Evolutionary conservation across 2,329 filamentous ascomycete genomes (phyloP), one percentile per base, ranked within the genome.

Genomic region (Akanthomyces dipterigenus): DNA sequence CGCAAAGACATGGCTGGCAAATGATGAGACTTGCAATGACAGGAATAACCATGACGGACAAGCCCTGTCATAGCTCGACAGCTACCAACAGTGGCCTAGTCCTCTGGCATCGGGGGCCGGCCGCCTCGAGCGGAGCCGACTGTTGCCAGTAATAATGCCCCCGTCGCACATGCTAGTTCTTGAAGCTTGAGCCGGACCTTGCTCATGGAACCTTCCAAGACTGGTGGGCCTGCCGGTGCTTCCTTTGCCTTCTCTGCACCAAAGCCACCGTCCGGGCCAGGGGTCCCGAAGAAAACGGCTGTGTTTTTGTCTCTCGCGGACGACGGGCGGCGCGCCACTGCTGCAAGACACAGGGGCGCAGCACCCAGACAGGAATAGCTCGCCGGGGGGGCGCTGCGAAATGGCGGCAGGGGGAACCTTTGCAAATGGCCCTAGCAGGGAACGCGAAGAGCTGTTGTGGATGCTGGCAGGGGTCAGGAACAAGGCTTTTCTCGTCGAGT

Each of bases 261-360:
- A 34, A 49, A 26, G 43, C 55, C 42, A 48, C 24, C 7, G 36
- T 31, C 24, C 46, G 34, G 56, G 46, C 24, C 56, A 50, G 16
- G 36, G 36, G 36, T 14, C 22, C 56, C 56, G 48, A 59, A 36
- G 26, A 28, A 22, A 45, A 59, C 56, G 56, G 36, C 56, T 22
- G 40, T 26, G 26, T 36, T 22, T 59, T 24, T 34, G 16, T 26
- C 24, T 48, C 18, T 59, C 36, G 55, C 34, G 36, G 46, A 49
- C 28, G 16, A 42, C 42, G n/a, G 28, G 22, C 8, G 12, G 36
- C 36, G 36, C 12, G 36, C 14, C 36, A 16, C 34, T 26, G 12
- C 48, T 59, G 56, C 56, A 59, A 59, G 56, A 59, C 56, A 59
- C 56, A 58, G 38, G 38, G 56, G 56, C 20, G 34, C 34, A 14